These are phyloP conservation scores for Fusarium compactum DNA, from an alignment of 2,329 filamentous ascomycete genomes.

Conservation along the genomic window DNA sequence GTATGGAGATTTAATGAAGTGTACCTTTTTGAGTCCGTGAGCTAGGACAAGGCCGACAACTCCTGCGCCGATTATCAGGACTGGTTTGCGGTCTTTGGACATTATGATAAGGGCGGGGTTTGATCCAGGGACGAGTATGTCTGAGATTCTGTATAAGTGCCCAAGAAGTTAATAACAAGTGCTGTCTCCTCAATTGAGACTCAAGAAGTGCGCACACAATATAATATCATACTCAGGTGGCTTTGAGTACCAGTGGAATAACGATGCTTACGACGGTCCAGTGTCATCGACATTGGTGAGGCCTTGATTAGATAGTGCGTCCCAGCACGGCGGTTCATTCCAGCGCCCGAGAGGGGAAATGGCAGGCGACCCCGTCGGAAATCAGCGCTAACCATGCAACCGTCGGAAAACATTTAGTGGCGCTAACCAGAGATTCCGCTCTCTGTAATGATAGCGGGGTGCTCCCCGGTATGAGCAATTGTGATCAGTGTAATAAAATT, in stretches of 20 bases:
- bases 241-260: neutral
- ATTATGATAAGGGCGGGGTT: neutral
- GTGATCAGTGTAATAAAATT: neutral
- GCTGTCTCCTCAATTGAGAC: too few species aligned
- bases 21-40: conserved; percentile 11
- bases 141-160: fast-evolving
- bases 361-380: conserved; percentile 2
- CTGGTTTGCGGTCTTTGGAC: conserved; percentile 21
- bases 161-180: too few species aligned
- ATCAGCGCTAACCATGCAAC: conserved; percentile 7
- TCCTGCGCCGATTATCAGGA: conserved; percentile 15
- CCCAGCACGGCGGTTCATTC: conserved; percentile 3
- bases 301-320: neutral
- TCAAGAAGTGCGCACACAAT: too few species aligned
- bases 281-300: neutral
- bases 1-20: fast-evolving
- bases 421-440: neutral
- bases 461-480: neutral
- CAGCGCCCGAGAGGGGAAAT: neutral
- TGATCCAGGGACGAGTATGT: too few species aligned
- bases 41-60: conserved; percentile 20
- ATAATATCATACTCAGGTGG: neutral
- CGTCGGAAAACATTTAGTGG: conserved; percentile 9
- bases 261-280: neutral
- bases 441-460: conserved; percentile 2